Conservation (phyloP, 192 early-diverging fungal species). For the Entophlyctis helioformis region DNA sequence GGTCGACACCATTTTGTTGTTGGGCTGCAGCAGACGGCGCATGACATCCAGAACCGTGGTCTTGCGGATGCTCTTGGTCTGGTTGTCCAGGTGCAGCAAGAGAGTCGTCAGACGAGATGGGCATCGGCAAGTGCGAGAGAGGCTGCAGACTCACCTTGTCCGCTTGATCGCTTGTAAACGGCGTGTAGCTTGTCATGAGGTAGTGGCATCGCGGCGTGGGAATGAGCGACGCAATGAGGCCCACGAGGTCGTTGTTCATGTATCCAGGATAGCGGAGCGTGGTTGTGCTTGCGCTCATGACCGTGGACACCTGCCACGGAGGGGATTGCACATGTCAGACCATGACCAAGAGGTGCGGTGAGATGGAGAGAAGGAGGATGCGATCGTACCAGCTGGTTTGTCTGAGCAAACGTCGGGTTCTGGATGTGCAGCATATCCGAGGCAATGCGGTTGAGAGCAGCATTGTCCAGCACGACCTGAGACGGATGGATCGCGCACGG, state of each 20-base stretch:
- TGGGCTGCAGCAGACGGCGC: slow-evolving; percentile 88
- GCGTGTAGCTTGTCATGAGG: slow-evolving; percentile 89
- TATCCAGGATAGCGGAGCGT: slow-evolving; percentile 97
- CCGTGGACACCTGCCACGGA: slow-evolving; percentile 71
- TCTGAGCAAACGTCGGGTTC: slow-evolving; percentile 89
- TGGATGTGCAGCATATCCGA: slow-evolving; percentile 85
- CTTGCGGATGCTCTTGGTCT: slow-evolving; percentile 86
- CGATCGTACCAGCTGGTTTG: slow-evolving; percentile 74
- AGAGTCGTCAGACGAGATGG: not conserved
- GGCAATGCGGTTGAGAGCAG: slow-evolving; percentile 84
- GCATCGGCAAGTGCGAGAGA: not conserved
- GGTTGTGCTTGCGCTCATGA: slow-evolving; percentile 92
- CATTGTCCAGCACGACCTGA: slow-evolving; percentile 88
- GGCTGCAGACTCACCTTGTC: slow-evolving; percentile 48
- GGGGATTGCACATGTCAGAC: too few species aligned
- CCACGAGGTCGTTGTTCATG: slow-evolving; percentile 98
- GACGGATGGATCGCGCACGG: not conserved
- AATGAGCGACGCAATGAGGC: slow-evolving; percentile 89
- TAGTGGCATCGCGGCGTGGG: slow-evolving; percentile 98
- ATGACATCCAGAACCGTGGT: slow-evolving; percentile 98
- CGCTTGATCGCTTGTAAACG: slow-evolving; percentile 85
- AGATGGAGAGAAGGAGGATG: not conserved
- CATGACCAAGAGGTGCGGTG: not conserved
- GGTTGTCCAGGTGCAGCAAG: not conserved
- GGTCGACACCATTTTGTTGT: slow-evolving; percentile 96